Evolutionary conservation across 495 filamentous ascomycete species (phyloP).

Genomic region (Hyphodiscus hymeniophilus): DNA sequence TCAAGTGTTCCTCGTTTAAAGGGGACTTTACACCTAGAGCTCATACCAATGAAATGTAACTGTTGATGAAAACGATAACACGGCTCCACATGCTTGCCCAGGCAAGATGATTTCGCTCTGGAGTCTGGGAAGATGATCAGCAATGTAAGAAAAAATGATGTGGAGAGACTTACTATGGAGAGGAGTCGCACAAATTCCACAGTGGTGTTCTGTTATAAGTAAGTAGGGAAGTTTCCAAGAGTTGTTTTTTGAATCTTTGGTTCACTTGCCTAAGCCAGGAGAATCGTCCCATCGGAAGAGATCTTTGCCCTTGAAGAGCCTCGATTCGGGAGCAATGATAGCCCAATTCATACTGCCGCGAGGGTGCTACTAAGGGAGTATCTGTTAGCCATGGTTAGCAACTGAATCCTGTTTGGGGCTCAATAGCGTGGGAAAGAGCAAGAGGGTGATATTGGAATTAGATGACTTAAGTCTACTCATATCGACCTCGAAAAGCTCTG

Average conservation of each 20-base stretch:
- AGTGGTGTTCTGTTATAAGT: conserved; percentile 21
- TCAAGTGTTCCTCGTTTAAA: not conserved
- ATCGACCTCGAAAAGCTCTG: too few relatives aligned
- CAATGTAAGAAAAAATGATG: not conserved
- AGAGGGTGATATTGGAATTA: too few relatives aligned
- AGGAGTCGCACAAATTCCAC: conserved; percentile 21
- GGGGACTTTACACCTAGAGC: not conserved
- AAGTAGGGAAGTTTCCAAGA: not conserved
- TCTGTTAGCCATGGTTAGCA: too few relatives aligned
- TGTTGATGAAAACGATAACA: conserved; percentile 23
- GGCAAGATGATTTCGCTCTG: conserved; percentile 18
- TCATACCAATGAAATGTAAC: conserved; percentile 22
- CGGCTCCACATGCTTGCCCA: conserved; percentile 24
- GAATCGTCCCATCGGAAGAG: conserved; percentile 17
- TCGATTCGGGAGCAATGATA: conserved; percentile 14
- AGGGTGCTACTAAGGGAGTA: too few relatives aligned
- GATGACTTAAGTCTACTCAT: too few relatives aligned
- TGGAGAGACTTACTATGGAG: conserved; percentile 14
- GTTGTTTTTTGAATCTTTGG: not conserved
- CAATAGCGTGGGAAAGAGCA: too few relatives aligned
- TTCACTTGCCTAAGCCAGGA: conserved; percentile 3
- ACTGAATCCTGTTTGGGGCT: too few relatives aligned
- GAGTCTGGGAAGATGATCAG: conserved; percentile 14
- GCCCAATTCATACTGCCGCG: conserved; percentile 16
- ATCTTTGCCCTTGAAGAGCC: conserved; percentile 16